Base-by-base conservation (phyloP, 768 basidiomycete species). In the Suillus plorans region DNA sequence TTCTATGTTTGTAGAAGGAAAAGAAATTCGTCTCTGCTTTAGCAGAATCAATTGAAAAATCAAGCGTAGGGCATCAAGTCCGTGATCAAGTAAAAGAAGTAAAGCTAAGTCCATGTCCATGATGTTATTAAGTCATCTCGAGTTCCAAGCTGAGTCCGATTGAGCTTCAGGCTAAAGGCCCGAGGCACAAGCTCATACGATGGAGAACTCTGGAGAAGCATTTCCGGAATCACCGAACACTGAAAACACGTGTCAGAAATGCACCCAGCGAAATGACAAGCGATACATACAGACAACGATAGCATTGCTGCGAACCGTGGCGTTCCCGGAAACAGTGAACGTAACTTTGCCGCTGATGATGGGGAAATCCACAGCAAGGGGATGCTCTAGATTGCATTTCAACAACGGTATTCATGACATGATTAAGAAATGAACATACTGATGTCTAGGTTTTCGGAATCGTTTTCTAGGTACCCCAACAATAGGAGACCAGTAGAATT, bases 201-300 rank as follows among this genome's bases (percentile, higher is more conserved):
- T 92, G 1, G 81, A 84, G 71, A 92, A 91, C 45, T 76, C 20
- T 0, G 84, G 84, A 69, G 85, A 88, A 10, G 73, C 68, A 66
- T 92, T 85, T 13, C 90, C 90, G 16, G 87, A 89, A 70, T 89
- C 85, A 34, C 90, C 90, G 67, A 88, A 78, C 49, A 89, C 89
- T 90, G 50, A 20, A 53, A 58, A 52, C 63, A 60, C 9, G 64
- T n/a, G 45, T 34, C 22, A 13, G 39, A 31, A 25, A 55, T 31
- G 8, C 5, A 50, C 10, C 3, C 37, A 28, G 22, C 16, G 6
- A 20, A 5, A 59, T 44, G 28, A 41, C 16, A 25, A 31, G 2
- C 2, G 31, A 9, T 57, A 85, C 89, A 80, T 71, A 90, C 90
- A 70, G 65, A 84, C 87, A 70, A 92, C 75, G 62, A 87, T 81